Conservation (phyloP, 2,329 filamentous ascomycete genomes). For the Cyphellophora europaea region DNA sequence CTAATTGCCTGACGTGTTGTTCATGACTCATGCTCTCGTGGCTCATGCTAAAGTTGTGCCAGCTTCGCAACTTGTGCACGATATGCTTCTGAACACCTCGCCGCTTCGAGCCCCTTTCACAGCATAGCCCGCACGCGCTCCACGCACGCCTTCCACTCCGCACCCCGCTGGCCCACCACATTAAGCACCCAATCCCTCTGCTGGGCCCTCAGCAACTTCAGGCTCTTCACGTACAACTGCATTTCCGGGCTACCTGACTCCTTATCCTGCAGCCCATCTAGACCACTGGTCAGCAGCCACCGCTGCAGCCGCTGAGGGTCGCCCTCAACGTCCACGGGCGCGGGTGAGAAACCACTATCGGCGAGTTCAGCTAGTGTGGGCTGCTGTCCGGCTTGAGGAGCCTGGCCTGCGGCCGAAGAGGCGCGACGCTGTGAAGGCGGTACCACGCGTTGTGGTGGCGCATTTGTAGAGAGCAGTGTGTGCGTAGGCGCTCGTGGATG, state of each 20-base stretch:
- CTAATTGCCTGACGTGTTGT: too few species aligned
- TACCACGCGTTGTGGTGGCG: not conserved
- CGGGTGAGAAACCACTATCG: not conserved
- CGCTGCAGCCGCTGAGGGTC: constrained; percentile 19
- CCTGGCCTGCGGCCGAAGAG: constrained; percentile 1
- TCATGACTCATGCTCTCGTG: too few species aligned
- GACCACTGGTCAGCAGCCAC: constrained; percentile 18
- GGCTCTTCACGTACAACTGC: constrained; percentile 10
- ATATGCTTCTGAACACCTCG: too few species aligned
- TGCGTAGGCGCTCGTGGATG: not conserved
- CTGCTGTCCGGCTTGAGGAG: not conserved
- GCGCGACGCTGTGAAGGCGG: not conserved
- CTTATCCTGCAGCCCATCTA: constrained; percentile 13
- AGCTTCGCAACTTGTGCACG: too few species aligned
- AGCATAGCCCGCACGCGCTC: too few species aligned
- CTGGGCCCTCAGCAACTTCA: constrained; percentile 13
- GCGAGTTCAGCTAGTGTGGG: not conserved
- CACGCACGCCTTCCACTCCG: constrained; percentile 2
- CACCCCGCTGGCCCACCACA: constrained; percentile 15
- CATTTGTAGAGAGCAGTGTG: not conserved
- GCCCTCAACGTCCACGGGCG: constrained; percentile 7
- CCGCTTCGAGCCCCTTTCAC: not conserved
- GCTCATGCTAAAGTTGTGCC: too few species aligned
- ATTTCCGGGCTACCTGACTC: constrained; percentile 4
- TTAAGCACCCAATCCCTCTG: constrained; percentile 15